Evolutionary conservation across 805 yeast species (phyloP).

Genomic region (Kodamaea neixiangensis): DNA sequence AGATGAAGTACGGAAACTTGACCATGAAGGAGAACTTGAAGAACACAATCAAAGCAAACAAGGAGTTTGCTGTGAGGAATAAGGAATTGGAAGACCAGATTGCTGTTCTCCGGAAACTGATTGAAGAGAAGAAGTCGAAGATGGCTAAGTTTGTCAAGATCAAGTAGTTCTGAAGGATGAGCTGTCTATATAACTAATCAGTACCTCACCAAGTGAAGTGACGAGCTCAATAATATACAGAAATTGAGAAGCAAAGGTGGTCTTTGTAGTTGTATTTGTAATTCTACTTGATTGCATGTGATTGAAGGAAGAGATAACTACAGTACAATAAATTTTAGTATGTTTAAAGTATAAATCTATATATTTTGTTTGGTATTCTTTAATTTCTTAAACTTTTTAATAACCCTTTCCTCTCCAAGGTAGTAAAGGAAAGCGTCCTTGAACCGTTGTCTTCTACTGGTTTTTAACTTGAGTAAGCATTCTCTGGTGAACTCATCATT

Average conservation of each 20-base stretch:
- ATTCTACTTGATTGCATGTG: no score
- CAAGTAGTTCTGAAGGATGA: background rate
- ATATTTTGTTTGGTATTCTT: no score
- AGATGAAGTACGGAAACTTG: constrained; percentile 16
- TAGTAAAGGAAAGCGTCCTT: no score
- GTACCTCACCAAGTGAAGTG: background rate
- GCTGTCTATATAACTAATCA: background rate
- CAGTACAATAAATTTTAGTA: no score
- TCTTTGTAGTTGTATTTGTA: no score
- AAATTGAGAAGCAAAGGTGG: background rate
- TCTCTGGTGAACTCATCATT: no score
- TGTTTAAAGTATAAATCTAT: no score
- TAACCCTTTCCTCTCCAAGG: no score
- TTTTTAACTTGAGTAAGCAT: no score
- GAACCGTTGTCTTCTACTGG: no score
- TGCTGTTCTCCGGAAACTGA: constrained; percentile 21
- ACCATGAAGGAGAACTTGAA: constrained; percentile 23
- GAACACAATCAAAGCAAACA: constrained; percentile 33
- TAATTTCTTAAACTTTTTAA: no score
- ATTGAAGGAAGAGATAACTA: no score
- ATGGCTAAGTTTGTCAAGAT: constrained; percentile 15
- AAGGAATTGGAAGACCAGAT: constrained; percentile 35
- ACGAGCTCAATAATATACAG: background rate
- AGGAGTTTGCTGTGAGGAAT: constrained; percentile 33
- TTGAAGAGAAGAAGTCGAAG: constrained; percentile 31